Evolutionary conservation across 305 asterid genomes (phyloP).

Genomic region (Fraxinus ornus): DNA sequence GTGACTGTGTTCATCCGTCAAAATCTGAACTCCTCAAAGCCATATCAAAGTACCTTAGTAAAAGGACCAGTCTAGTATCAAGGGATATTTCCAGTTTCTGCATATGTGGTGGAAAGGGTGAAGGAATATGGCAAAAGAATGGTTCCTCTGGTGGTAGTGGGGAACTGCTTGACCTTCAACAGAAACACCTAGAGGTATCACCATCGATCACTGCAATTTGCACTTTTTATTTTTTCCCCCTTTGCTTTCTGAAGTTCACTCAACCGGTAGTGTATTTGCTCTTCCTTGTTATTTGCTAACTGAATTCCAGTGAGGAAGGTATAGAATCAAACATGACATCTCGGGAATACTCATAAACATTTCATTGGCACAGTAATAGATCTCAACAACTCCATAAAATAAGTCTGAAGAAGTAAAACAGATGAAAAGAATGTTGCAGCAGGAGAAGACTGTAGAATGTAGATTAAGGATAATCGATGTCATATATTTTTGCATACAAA

Average conservation of each 20-base stretch:
- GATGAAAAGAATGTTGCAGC: background rate
- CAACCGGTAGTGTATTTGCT: background rate
- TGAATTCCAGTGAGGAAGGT: background rate
- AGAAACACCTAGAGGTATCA: conserved; percentile 68
- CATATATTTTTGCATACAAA: background rate
- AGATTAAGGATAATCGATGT: background rate
- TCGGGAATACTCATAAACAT: background rate
- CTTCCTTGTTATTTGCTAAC: conserved; percentile 1
- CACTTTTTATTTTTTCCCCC: background rate
- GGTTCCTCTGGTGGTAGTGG: conserved; percentile 31
- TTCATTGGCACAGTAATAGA: background rate
- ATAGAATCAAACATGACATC: background rate
- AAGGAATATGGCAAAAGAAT: conserved; percentile 25
- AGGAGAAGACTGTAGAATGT: conserved; percentile 3
- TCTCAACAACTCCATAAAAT: background rate
- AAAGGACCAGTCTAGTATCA: conserved; percentile 60
- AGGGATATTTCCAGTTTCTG: conserved; percentile 60
- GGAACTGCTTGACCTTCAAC: conserved; percentile 61
- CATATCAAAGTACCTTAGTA: conserved; percentile 59
- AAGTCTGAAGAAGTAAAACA: background rate
- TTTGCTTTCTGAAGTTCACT: conserved; percentile 5
- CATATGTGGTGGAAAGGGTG: conserved; percentile 61
- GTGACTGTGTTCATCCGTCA: conserved; percentile 46
- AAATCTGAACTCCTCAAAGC: conserved; percentile 57
- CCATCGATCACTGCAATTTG: background rate